phyloP scores from a whole-genome alignment of 495 filamentous ascomycete species.

The Penicillium daleae region DNA sequence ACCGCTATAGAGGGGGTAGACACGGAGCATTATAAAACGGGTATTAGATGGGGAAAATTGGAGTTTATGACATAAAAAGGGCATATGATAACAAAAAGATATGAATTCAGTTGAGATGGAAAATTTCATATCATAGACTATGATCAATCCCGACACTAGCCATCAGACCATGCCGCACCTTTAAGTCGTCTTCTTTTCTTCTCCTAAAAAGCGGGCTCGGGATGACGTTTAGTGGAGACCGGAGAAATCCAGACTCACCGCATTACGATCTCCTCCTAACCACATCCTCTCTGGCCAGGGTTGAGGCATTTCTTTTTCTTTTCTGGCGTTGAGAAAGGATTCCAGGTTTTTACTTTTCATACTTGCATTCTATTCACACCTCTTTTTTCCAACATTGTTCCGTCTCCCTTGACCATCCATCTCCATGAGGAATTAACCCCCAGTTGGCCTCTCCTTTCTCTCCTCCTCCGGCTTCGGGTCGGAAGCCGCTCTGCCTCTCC shows the following conservation, averaged over 20 bases:
- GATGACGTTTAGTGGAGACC: constrained; percentile 32
- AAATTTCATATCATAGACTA: neutral
- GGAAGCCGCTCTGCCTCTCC: constrained; percentile 16
- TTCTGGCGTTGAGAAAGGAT: constrained; percentile 6
- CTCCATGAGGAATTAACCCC: constrained; percentile 7
- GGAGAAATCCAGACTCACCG: constrained; percentile 29
- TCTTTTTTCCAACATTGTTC: too few relatives aligned
- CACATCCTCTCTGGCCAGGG: neutral
- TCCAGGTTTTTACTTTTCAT: neutral
- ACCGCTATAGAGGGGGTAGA: neutral
- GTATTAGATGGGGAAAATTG: neutral
- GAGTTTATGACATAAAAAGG: constrained; percentile 2
- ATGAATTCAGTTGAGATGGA: neutral
- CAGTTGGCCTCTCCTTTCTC: constrained; percentile 3
- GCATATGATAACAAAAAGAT: neutral
- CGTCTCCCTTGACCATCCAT: too few relatives aligned
- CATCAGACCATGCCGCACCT: neutral
- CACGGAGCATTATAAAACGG: neutral
- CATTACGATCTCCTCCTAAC: constrained; percentile 18
- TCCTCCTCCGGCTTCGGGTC: constrained; percentile 24
- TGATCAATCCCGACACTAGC: neutral
- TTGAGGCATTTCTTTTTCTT: constrained; percentile 6
- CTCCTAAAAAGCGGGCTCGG: constrained; percentile 7
- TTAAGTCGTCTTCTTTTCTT: too few relatives aligned
- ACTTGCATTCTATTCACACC: constrained; percentile 10